These are phyloP conservation scores for Macadamia integrifolia DNA, from an alignment of 164 flowering plant genomes.

Conservation along the genomic window DNA sequence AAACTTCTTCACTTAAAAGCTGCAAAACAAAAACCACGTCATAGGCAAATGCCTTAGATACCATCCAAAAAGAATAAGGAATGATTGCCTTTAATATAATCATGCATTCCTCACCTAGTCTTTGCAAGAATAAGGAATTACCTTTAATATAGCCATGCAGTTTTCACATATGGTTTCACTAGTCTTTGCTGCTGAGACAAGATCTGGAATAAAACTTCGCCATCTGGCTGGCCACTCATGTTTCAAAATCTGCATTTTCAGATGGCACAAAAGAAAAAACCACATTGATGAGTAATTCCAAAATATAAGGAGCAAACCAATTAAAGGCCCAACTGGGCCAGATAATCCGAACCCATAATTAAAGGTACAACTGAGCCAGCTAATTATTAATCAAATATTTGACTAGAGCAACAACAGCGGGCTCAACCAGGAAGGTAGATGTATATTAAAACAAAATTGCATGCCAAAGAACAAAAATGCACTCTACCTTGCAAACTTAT, in stretches of 20 bases:
- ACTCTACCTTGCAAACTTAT: no score
- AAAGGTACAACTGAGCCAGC: no score
- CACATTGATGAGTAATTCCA: not conserved
- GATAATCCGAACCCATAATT: no score
- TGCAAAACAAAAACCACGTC: conserved; percentile 23
- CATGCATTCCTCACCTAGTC: conserved; percentile 99
- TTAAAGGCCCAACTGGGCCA: not conserved
- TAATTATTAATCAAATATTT: no score
- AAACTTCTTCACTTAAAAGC: conserved; percentile 98
- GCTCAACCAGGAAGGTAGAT: no score
- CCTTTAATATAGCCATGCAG: conserved; percentile 97
- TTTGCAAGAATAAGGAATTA: conserved; percentile 41
- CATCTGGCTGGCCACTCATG: conserved; percentile 99
- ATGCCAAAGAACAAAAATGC: no score
- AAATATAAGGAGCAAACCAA: no score
- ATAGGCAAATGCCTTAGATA: not conserved
- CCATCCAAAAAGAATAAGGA: not conserved
- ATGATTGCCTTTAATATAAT: conserved; percentile 68
- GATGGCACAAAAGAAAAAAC: conserved; percentile 3
- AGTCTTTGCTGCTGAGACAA: conserved; percentile 92
- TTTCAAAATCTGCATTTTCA: conserved; percentile 66
- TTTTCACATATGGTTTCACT: conserved; percentile 99
- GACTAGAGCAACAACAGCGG: no score
- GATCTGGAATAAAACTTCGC: conserved; percentile 92
- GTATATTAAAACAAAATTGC: no score